phyloP scores from a whole-genome alignment of 108 stramenopile genomes.

The Epipyxis sp. region DNA sequence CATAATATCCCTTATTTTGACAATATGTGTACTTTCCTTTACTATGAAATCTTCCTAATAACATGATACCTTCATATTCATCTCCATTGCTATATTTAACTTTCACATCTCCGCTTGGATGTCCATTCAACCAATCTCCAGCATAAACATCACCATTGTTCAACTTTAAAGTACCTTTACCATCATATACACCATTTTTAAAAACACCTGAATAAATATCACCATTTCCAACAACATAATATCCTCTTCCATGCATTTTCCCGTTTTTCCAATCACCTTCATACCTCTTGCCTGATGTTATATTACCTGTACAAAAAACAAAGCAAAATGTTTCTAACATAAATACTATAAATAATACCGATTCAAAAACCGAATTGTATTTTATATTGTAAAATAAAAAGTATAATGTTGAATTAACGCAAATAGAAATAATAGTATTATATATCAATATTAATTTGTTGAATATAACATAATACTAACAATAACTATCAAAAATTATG shows the following conservation, averaged over 20 bases:
- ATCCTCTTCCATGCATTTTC: background rate
- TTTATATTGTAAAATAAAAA: too few relatives aligned
- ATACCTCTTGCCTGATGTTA: constrained; percentile 20
- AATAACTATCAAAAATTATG: too few relatives aligned
- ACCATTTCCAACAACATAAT: background rate
- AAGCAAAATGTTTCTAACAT: too few relatives aligned
- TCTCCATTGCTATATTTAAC: background rate
- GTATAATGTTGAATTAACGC: too few relatives aligned
- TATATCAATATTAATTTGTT: too few relatives aligned
- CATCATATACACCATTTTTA: background rate
- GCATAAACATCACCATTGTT: background rate
- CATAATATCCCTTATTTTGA: background rate
- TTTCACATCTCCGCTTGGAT: background rate
- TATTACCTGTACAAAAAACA: too few relatives aligned
- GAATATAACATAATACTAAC: too few relatives aligned
- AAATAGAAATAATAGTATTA: too few relatives aligned
- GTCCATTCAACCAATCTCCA: background rate
- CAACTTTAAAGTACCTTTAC: background rate
- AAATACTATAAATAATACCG: too few relatives aligned
- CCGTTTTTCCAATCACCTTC: constrained; percentile 34
- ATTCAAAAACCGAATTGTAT: too few relatives aligned
- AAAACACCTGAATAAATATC: background rate
- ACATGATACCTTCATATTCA: background rate
- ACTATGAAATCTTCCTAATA: background rate
- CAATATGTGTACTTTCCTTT: background rate